A percentile compares a stretch with the other conserved stretches of the same genome.
These are phyloP conservation scores for Rhazya stricta DNA, from an alignment of 257 asterid genomes.

Conservation along the genomic window DNA sequence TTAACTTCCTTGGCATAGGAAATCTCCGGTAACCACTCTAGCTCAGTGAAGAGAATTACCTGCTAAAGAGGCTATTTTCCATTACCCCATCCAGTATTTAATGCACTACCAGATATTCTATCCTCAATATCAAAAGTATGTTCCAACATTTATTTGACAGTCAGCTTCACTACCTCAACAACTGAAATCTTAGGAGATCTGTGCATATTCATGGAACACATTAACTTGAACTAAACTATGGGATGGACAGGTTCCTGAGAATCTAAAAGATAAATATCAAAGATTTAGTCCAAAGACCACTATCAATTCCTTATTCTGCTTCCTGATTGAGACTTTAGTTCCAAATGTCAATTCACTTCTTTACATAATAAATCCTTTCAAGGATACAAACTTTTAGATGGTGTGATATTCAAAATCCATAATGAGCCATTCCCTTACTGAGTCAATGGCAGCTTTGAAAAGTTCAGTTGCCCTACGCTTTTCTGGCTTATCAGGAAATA, in stretches of 20 bases:
- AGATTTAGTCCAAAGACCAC: not conserved
- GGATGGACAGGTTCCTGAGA: not conserved
- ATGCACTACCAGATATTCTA: not conserved
- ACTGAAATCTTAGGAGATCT: not conserved
- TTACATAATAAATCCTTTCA: not conserved
- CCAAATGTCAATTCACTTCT: not conserved
- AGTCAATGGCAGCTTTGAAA: constrained; percentile 77
- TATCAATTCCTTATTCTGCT: not conserved
- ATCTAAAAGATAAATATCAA: not conserved
- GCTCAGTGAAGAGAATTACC: not conserved
- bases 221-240: not conserved
- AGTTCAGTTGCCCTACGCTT: constrained; percentile 86
- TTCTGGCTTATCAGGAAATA: constrained; percentile 93
- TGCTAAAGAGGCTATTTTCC: not conserved
- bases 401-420: not conserved
- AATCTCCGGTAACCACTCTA: not conserved
- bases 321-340: not conserved
- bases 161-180: not conserved
- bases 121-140: not conserved
- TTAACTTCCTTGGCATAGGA: not conserved
- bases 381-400: not conserved
- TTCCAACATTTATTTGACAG: not conserved
- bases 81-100: not conserved
- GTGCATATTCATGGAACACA: not conserved
- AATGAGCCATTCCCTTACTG: constrained; percentile 42